These are phyloP conservation scores for Monilinia aucupariae DNA, from an alignment of 2,329 filamentous ascomycete species.

Conservation along the genomic window DNA sequence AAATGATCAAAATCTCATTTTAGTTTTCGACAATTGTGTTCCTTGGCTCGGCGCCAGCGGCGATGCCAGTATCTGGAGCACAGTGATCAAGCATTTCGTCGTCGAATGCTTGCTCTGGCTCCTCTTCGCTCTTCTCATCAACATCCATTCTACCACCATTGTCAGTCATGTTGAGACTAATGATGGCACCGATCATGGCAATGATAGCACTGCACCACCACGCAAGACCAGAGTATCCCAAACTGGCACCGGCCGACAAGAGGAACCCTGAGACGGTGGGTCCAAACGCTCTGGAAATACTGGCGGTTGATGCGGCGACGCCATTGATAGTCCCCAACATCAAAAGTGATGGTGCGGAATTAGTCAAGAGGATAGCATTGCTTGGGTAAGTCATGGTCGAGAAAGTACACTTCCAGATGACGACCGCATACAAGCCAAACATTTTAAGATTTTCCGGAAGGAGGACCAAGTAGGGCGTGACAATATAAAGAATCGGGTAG, in stretches of 20 bases:
- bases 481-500: constrained; percentile 83
- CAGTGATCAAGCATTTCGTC: constrained; percentile 29
- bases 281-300: constrained; percentile 79
- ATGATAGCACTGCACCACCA: constrained; percentile 89
- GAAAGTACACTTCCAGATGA: constrained; percentile 91
- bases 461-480: constrained; percentile 83
- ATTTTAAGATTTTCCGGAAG: constrained; percentile 68
- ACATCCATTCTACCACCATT: constrained; percentile 33
- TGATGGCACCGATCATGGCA: constrained; percentile 65
- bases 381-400: constrained; percentile 87
- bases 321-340: constrained; percentile 91
- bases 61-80: constrained; percentile 27
- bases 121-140: constrained; percentile 32
- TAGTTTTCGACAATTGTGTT: background rate
- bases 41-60: constrained; percentile 16
- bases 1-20: background rate
- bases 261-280: constrained; percentile 82
- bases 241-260: constrained; percentile 71
- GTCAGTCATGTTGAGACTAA: constrained; percentile 73
- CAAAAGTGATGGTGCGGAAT: constrained; percentile 76
- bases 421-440: constrained; percentile 67
- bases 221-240: constrained; percentile 79
- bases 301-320: constrained; percentile 84
- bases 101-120: constrained; percentile 27
- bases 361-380: constrained; percentile 82